Percentiles rank a stretch among this genome's conserved stretches.
These are phyloP conservation scores for Tolypocladium cylindrosporum DNA, from an alignment of 2,329 filamentous ascomycete genomes.

Conservation along the genomic window DNA sequence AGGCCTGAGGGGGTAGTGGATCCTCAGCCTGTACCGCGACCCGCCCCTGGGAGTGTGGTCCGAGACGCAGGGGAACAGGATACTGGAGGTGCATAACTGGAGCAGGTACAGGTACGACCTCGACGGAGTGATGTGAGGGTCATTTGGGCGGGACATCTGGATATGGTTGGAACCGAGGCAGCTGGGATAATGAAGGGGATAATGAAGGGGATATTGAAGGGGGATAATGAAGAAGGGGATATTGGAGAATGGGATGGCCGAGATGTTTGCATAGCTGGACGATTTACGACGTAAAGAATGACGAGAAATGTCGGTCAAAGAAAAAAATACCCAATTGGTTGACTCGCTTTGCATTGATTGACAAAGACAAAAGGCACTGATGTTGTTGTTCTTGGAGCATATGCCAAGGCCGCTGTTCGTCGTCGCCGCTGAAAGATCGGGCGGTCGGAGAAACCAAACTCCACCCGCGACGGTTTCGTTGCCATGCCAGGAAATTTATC, in stretches of 20 bases:
- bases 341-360: neutral
- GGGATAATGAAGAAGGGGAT: neutral
- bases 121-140: neutral
- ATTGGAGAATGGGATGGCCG: no score
- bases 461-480: neutral
- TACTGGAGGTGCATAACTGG: neutral
- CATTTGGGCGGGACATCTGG: neutral
- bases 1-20: neutral
- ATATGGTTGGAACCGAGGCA: neutral
- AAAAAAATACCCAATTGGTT: neutral
- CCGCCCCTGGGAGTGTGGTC: neutral
- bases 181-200: neutral
- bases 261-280: neutral
- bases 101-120: neutral
- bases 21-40: neutral
- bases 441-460: conserved; percentile 1
- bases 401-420: neutral
- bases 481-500: conserved; percentile 5
- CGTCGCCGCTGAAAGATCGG: neutral
- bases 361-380: neutral
- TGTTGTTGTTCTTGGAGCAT: neutral
- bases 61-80: neutral
- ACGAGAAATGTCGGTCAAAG: neutral
- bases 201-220: neutral
- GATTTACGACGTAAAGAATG: neutral